Conservation (phyloP, 352 stramenopile genomes). For the Pythium guiyangense region DNA sequence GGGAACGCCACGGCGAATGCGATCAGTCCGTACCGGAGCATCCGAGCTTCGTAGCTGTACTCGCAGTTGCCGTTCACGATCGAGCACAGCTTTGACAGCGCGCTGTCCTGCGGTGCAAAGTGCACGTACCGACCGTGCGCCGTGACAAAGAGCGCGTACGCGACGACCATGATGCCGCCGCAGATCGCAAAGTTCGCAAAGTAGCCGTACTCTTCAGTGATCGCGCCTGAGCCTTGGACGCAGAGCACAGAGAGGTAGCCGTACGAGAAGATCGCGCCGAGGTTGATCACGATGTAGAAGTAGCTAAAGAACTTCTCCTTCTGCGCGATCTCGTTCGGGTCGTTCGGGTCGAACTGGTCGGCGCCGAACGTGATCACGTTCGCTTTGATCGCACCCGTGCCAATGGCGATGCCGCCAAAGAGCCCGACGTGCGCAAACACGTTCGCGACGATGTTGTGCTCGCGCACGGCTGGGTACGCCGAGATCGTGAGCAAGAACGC, state of each 20-base stretch:
- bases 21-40: slow-evolving; percentile 75
- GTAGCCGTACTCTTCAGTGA: slow-evolving; percentile 82
- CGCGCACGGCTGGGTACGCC: slow-evolving; percentile 47
- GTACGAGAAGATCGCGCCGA: slow-evolving; percentile 89
- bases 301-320: slow-evolving; percentile 89
- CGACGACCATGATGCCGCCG: slow-evolving; percentile 76
- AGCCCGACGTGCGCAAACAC: slow-evolving; percentile 70
- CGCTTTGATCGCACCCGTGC: slow-evolving; percentile 83
- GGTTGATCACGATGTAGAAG: slow-evolving; percentile 92
- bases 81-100: slow-evolving; percentile 64
- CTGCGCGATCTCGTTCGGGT: slow-evolving; percentile 72
- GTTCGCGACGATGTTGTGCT: slow-evolving; percentile 51
- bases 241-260: slow-evolving; percentile 87
- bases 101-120: slow-evolving; percentile 68
- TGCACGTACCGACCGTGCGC: slow-evolving; percentile 65
- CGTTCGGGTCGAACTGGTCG: slow-evolving; percentile 85
- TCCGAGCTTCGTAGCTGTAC: slow-evolving; percentile 72
- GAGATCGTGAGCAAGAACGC: slow-evolving; percentile 65
- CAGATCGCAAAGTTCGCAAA: slow-evolving; percentile 87
- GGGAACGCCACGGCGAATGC: slow-evolving; percentile 58
- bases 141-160: slow-evolving; percentile 59
- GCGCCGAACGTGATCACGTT: slow-evolving; percentile 86
- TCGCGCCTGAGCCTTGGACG: slow-evolving; percentile 73
- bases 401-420: slow-evolving; percentile 68
- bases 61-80: slow-evolving; percentile 75